These are phyloP conservation scores for Floccularia luteovirens DNA, from an alignment of 768 basidiomycete genomes.

Conservation along the genomic window DNA sequence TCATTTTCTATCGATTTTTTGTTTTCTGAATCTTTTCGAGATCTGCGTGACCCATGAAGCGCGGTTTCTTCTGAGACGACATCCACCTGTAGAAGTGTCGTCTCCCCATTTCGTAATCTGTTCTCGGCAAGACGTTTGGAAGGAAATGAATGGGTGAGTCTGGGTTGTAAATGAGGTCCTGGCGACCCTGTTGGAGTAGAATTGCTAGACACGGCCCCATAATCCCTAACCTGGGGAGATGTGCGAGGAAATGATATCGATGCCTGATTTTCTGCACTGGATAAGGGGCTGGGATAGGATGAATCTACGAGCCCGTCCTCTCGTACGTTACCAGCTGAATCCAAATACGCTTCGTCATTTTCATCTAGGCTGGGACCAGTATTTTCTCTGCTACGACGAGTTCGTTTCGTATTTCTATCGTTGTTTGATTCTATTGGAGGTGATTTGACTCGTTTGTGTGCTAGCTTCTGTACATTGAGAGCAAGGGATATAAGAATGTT, in stretches of 20 bases:
- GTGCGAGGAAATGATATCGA: neutral
- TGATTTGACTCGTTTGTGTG: constrained; percentile 69
- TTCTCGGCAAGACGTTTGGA: constrained; percentile 3
- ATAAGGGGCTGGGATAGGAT: neutral
- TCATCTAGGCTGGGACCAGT: constrained; percentile 15
- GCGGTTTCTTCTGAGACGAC: constrained; percentile 30
- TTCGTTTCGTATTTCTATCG: constrained; percentile 4
- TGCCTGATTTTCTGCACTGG: neutral
- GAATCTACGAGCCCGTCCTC: neutral
- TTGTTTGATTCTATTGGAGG: constrained; percentile 17
- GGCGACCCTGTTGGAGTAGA: neutral
- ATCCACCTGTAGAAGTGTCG: constrained; percentile 28
- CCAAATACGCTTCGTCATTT: constrained; percentile 14
- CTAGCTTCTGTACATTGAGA: constrained; percentile 89
- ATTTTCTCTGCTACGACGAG: constrained; percentile 15
- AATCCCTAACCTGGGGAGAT: constrained; percentile 7
- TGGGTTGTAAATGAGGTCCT: no score
- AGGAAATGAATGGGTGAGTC: constrained; percentile 1
- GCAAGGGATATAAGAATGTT: constrained; percentile 88
- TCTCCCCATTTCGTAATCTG: constrained; percentile 8
- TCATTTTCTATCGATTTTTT: constrained; percentile 13
- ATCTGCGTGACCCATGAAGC: constrained; percentile 14
- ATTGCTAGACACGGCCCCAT: constrained; percentile 11
- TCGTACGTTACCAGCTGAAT: neutral
- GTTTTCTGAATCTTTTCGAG: constrained; percentile 12